Evolutionary conservation across 2,329 filamentous ascomycete species (phyloP), one percentile per base, ranked within the genome.

Genomic region (Chaetomium sp.): DNA sequence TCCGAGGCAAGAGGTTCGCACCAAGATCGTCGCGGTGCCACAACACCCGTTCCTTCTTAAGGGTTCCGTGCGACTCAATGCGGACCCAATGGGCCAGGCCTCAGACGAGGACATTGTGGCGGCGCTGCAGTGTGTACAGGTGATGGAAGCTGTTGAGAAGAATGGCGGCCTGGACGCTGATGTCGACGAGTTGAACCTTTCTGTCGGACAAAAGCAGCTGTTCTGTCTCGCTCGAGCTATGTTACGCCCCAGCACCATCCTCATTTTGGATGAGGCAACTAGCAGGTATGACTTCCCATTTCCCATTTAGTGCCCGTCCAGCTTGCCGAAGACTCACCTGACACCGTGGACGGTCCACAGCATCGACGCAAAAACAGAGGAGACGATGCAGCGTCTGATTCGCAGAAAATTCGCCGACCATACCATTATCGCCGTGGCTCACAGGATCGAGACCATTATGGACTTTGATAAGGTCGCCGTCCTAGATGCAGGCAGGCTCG

Each of bases 361-460:
- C 63, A 81, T 88, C 49, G 86, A 89, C 68, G 74, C 76, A 16
- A 79, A 81, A 62, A 87, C 85, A 0, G 85, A 88, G 64, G 76
- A 80, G 50, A 74, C 80, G 12, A 84, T 88, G 74, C 83, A 87
- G 69, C 75, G 76, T 7, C 75, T 88, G 25, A 82, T 88, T 63
- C 77, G 81, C 2, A 76, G 80, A 42, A 78, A 79, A 38, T 87
- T 89, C 71, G 72, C 74, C 2, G 77, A 76, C 3, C 82, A 84
- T 70, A 89, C 87, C 2, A 80, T 89, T 16, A 69, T 79, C 31
- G 73, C 73, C 0, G 72, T 78, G 1, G 75, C 74, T 38, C 77
- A 79, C 67, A 68, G 74, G 1, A 66, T 79, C 25, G 68, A 76
- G 8, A 83, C 80, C 0, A 80, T 84, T 35, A 74, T 81, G 53